Evolutionary conservation across 495 filamentous ascomycete species (phyloP), one percentile per base, ranked within the genome.

Genomic region (Aspergillus conjunctus): DNA sequence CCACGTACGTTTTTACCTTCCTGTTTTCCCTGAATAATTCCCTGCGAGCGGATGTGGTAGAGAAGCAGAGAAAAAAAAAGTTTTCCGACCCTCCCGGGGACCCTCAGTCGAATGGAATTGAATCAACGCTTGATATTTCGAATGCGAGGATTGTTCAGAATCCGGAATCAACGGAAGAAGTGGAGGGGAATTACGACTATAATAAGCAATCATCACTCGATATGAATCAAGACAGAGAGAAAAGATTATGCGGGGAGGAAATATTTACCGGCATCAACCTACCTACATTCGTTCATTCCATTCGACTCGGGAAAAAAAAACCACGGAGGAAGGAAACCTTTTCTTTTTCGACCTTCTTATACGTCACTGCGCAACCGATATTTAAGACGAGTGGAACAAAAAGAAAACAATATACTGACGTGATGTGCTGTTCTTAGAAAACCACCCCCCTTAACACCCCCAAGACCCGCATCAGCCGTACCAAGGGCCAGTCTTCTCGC

Each of bases 401-500:
- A 8, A 50, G n/a, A 51, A 51, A 17, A n/a, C 7, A 7, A 7
- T 21, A 14, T 31, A 59, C 63, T 68, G 53, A 68, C 56, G 8
- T 21, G 14, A 26, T 8, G 48, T 56, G 12, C 57, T 58, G 46
- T 61, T 56, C 78, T 79, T 73, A 93, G 92, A 96, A 96, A 88
- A 93, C 93, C 78, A 96, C 91, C 67, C 81, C 90, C 65, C 85
- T 91, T 73, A 75, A 81, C 72, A 87, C 88, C 74, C 81, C 85
- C 76, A 96, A 96, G 85, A 87, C 86, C 73, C 86, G 89, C 68
- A 87, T 96, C 73, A 94, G 90, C 71, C 85, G 90, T 63, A 89
- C 86, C 76, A 96, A 96, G 83, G 94, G 94, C 66, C 87, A 91
- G 74, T 82, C 93, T 73, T 93, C 90, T 79, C 93, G 92, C 85